Evolutionary conservation across 2,329 filamentous ascomycete genomes (phyloP).

Genomic region (Huntiella abstrusa): DNA sequence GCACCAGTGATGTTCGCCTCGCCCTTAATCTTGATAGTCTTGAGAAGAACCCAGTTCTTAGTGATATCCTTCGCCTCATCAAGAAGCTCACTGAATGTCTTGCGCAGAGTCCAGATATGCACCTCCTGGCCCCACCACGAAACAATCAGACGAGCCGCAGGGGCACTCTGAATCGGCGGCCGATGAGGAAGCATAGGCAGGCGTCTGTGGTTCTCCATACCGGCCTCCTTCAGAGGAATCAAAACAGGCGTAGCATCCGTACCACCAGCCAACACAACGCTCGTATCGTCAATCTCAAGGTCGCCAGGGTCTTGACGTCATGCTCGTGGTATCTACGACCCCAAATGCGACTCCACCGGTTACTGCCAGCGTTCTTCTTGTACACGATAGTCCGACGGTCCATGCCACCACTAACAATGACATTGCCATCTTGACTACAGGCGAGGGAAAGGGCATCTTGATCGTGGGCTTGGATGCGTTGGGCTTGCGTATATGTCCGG

Average conservation of each 20-base stretch:
- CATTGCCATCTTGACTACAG: slow-evolving; percentile 57
- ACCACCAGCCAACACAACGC: slow-evolving; percentile 78
- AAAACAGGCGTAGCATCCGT: slow-evolving; percentile 73
- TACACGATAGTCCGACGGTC: slow-evolving; percentile 76
- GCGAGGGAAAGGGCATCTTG: slow-evolving; percentile 84
- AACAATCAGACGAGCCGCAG: slow-evolving; percentile 55
- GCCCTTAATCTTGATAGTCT: slow-evolving; percentile 48
- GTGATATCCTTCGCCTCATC: slow-evolving; percentile 26
- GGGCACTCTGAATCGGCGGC: slow-evolving; percentile 53
- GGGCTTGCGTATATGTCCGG: slow-evolving; percentile 72
- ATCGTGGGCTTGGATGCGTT: slow-evolving; percentile 70
- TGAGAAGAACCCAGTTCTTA: slow-evolving; percentile 45
- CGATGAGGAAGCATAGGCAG: slow-evolving; percentile 72
- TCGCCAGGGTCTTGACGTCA: slow-evolving; percentile 86
- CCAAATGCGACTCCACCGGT: slow-evolving; percentile 69
- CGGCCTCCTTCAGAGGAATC: slow-evolving; percentile 51
- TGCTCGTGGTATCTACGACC: slow-evolving; percentile 78
- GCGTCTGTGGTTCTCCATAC: slow-evolving; percentile 66
- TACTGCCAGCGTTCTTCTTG: slow-evolving; percentile 41
- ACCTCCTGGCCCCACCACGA: slow-evolving; percentile 88
- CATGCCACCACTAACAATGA: slow-evolving; percentile 79
- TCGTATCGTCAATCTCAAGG: slow-evolving; percentile 67
- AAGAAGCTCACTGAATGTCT: slow-evolving; percentile 28
- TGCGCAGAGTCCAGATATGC: slow-evolving; percentile 52
- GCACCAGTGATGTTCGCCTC: slow-evolving; percentile 71